phyloP scores from a whole-genome alignment of 164 flowering plant genomes.

The Umbellularia californica region DNA sequence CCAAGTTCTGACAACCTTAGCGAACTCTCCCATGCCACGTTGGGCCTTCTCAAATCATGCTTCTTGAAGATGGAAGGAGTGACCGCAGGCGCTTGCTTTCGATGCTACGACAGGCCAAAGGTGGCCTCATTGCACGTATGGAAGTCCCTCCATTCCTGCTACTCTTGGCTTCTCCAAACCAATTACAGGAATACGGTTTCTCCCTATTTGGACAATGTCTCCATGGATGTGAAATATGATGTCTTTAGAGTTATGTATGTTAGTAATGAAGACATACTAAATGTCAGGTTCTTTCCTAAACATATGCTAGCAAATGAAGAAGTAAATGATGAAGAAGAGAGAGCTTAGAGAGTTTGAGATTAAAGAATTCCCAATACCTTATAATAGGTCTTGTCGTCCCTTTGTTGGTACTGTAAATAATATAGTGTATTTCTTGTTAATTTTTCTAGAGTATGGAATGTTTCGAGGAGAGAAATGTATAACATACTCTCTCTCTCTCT shows the following conservation, averaged over 20 bases:
- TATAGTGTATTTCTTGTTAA: too few species aligned
- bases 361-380: too few species aligned
- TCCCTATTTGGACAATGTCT: conserved; percentile 31
- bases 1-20: conserved; percentile 10
- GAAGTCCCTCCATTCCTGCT: conserved; percentile 49
- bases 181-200: conserved; percentile 25
- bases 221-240: conserved; percentile 42
- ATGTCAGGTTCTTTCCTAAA: conserved; percentile 9
- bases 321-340: neutral
- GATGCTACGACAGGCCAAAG: conserved; percentile 22
- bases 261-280: conserved; percentile 22
- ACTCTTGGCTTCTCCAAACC: conserved; percentile 42
- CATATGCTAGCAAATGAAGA: neutral
- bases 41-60: conserved; percentile 35
- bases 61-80: conserved; percentile 47
- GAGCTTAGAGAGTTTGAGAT: too few species aligned
- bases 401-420: too few species aligned
- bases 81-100: conserved; percentile 38
- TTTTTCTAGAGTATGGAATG: too few species aligned
- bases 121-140: conserved; percentile 40
- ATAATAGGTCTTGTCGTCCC: too few species aligned
- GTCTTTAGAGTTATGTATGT: conserved; percentile 46
- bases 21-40: conserved; percentile 33
- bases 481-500: too few species aligned
- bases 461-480: too few species aligned